phyloP scores from a whole-genome alignment of 2,329 filamentous ascomycete species.

The Elsinoe necatrix region DNA sequence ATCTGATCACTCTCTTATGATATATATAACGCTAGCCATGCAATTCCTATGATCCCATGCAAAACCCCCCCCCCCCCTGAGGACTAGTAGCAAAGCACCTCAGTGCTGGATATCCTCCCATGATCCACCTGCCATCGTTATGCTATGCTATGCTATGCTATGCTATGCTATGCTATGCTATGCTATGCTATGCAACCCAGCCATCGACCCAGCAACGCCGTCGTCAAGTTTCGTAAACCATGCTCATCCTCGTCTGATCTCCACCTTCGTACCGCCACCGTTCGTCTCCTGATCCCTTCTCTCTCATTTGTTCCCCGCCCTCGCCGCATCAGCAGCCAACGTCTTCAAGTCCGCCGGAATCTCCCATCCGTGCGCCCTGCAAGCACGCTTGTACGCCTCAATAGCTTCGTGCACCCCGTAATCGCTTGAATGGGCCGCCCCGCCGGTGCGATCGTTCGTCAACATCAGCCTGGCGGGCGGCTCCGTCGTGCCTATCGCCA shows the following conservation, averaged over 20 bases:
- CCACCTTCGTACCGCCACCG: background rate
- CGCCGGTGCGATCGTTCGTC: slow-evolving; percentile 5
- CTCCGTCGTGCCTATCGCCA: slow-evolving; percentile 63
- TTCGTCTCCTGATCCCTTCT: slow-evolving; percentile 4
- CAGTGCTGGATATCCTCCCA: background rate
- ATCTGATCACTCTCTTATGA: background rate
- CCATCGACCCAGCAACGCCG: background rate
- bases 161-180: background rate
- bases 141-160: background rate
- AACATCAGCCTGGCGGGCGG: slow-evolving; percentile 63
- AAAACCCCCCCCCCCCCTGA: background rate
- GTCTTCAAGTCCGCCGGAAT: slow-evolving; percentile 54
- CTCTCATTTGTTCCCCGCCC: background rate
- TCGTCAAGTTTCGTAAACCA: background rate
- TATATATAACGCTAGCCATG: background rate
- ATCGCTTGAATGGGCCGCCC: slow-evolving; percentile 4
- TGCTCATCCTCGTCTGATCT: background rate
- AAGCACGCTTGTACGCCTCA: slow-evolving; percentile 63
- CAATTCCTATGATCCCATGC: background rate
- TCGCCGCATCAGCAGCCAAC: background rate
- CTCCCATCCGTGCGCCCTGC: slow-evolving; percentile 61
- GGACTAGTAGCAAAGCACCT: background rate
- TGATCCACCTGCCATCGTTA: background rate
- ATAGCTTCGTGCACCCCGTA: slow-evolving; percentile 66
- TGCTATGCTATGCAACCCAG: background rate